Evolutionary conservation across 805 yeast genomes (phyloP).

Genomic region (Ogataea ramenticola): DNA sequence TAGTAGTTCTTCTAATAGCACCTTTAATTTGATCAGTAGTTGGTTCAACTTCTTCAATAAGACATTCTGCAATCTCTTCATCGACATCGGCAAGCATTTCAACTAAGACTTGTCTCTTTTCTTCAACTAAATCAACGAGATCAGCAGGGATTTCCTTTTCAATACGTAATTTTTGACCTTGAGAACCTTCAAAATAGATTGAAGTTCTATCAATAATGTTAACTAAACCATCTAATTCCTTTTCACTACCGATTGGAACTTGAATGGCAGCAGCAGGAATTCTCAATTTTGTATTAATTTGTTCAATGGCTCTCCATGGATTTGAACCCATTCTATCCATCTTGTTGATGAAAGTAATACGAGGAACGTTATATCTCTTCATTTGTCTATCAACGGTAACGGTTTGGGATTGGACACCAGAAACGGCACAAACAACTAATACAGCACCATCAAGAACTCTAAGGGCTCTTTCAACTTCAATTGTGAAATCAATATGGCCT

Average conservation of each 20-base stretch:
- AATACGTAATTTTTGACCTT: slow-evolving; percentile 74
- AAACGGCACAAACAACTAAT: slow-evolving; percentile 94
- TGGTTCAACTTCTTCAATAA: slow-evolving; percentile 85
- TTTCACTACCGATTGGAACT: slow-evolving; percentile 95
- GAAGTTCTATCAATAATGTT: slow-evolving; percentile 86
- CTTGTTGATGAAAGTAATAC: slow-evolving; percentile 92
- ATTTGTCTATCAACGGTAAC: slow-evolving; percentile 98
- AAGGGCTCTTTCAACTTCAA: slow-evolving; percentile 97
- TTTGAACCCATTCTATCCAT: slow-evolving; percentile 99
- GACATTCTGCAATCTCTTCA: slow-evolving; percentile 93
- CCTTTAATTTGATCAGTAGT: slow-evolving; percentile 72
- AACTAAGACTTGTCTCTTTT: slow-evolving; percentile 76
- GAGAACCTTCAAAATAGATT: slow-evolving; percentile 79
- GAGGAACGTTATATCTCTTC: slow-evolving; percentile 96
- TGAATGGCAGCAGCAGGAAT: slow-evolving; percentile 97
- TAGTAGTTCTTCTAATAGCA: slow-evolving; percentile 93
- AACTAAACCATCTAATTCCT: slow-evolving; percentile 78
- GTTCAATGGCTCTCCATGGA: slow-evolving; percentile 93
- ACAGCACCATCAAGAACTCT: slow-evolving; percentile 98
- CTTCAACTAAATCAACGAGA: slow-evolving; percentile 75
- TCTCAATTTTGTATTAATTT: slow-evolving; percentile 77
- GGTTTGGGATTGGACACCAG: slow-evolving; percentile 98
- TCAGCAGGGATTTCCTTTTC: slow-evolving; percentile 67
- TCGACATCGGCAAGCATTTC: slow-evolving; percentile 98
- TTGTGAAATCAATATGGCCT: slow-evolving; percentile 97